Evolutionary conservation across 1,139 yeast genomes (phyloP).

Genomic region (Yamadazyma triangularis): DNA sequence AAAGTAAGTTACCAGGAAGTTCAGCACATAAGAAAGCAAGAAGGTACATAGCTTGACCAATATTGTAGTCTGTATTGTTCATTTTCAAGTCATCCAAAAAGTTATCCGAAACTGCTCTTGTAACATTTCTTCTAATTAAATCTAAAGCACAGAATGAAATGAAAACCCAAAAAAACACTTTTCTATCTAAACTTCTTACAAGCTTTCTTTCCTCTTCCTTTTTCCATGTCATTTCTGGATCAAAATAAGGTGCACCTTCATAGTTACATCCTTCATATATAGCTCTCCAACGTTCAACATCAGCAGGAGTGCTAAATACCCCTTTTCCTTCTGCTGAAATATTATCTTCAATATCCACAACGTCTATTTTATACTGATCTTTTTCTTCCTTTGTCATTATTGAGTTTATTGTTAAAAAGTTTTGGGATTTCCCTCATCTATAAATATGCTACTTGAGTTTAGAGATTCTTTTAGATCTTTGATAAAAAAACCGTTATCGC

Average conservation of each 20-base stretch:
- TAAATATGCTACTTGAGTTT: too few relatives aligned
- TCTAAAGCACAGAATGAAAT: constrained; percentile 29
- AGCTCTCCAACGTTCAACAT: constrained; percentile 34
- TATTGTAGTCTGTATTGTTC: constrained; percentile 27
- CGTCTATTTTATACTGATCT: not conserved
- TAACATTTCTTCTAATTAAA: constrained; percentile 28
- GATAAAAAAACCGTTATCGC: too few relatives aligned
- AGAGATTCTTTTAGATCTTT: too few relatives aligned
- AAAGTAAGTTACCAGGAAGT: constrained; percentile 29
- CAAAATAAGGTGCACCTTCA: constrained; percentile 42
- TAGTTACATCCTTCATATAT: constrained; percentile 38
- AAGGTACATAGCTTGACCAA: constrained; percentile 26
- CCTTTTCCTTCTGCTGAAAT: too few relatives aligned
- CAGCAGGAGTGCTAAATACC: constrained; percentile 20
- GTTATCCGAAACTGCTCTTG: constrained; percentile 30
- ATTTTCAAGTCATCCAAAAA: constrained; percentile 23
- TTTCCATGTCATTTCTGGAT: constrained; percentile 44
- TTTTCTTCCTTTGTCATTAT: not conserved
- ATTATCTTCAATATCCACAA: not conserved
- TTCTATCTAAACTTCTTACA: constrained; percentile 38
- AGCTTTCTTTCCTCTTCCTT: constrained; percentile 36
- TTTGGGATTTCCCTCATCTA: too few relatives aligned
- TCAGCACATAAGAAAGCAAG: constrained; percentile 27
- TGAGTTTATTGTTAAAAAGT: not conserved
- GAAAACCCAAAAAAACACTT: constrained; percentile 27